Percentiles rank a stretch among this genome's conserved stretches.
phyloP scores from a whole-genome alignment of 1,284 basidiomycete genomes.

The Golubevia pallescens region DNA sequence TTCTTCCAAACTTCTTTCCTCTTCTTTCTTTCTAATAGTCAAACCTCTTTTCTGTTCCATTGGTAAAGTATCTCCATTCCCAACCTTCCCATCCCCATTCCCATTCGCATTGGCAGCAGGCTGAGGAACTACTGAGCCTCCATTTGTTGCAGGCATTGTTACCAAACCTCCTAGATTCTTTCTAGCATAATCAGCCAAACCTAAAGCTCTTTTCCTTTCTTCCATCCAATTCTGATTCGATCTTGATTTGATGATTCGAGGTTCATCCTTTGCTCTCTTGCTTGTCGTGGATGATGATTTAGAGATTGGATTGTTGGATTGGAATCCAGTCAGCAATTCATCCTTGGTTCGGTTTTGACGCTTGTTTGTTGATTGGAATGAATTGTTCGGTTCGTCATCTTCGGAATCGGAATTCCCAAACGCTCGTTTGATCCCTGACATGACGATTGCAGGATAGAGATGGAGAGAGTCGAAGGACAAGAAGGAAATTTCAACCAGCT shows the following conservation, averaged over 20 bases:
- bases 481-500: no score
- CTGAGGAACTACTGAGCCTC: background rate
- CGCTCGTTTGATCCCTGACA: no score
- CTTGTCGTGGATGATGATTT: background rate
- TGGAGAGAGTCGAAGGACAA: no score
- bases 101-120: no score
- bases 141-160: background rate
- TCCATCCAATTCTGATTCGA: slow-evolving; percentile 41
- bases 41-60: no score
- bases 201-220: slow-evolving; percentile 42
- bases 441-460: no score
- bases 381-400: no score
- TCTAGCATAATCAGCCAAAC: slow-evolving; percentile 21
- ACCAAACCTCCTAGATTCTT: background rate
- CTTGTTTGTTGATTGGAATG: background rate
- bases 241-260: slow-evolving; percentile 4
- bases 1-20: no score
- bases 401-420: no score
- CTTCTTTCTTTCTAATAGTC: no score
- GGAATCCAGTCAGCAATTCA: background rate
- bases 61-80: no score
- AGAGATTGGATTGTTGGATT: background rate
- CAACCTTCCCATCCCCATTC: no score
- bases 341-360: background rate
- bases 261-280: background rate